Percentiles rank a stretch among this genome's conserved stretches.
These are phyloP conservation scores for Irpex lacteus DNA, from an alignment of 1,284 basidiomycete species.

Conservation along the genomic window DNA sequence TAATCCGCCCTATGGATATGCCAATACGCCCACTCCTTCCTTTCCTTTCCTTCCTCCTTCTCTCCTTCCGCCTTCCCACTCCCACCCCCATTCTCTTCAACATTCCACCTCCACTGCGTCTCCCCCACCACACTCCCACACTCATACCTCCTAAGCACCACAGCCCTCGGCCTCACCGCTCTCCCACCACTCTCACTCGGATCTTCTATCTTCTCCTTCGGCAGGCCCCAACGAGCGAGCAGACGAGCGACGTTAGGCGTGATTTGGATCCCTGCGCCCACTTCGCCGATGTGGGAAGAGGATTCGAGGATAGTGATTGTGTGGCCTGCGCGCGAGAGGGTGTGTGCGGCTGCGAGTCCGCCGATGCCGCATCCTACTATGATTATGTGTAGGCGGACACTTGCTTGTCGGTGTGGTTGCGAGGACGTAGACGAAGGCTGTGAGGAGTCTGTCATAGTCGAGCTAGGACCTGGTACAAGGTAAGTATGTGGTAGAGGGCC, in stretches of 20 bases:
- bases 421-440: not conserved
- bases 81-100: not conserved
- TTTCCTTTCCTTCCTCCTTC: conserved; percentile 34
- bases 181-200: conserved; percentile 29
- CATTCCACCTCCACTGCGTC: conserved; percentile 14
- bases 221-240: conserved; percentile 39
- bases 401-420: conserved; percentile 22
- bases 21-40: conserved; percentile 41
- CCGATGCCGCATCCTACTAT: conserved; percentile 47
- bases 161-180: conserved; percentile 37
- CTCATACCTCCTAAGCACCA: conserved; percentile 38
- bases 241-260: conserved; percentile 43
- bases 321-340: conserved; percentile 43
- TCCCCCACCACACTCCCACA: conserved; percentile 41
- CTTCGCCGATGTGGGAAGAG: conserved; percentile 39
- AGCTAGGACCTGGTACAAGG: too few relatives aligned
- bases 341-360: conserved; percentile 42
- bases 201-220: not conserved
- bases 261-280: conserved; percentile 51
- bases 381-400: conserved; percentile 37
- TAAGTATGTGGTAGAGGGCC: too few relatives aligned
- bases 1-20: conserved; percentile 58
- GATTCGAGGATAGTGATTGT: conserved; percentile 42
- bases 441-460: too few relatives aligned
- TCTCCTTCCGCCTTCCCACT: too few relatives aligned